These are phyloP conservation scores for Eutypella sp. DNA, from an alignment of 2,329 filamentous ascomycete species.

Conservation along the genomic window DNA sequence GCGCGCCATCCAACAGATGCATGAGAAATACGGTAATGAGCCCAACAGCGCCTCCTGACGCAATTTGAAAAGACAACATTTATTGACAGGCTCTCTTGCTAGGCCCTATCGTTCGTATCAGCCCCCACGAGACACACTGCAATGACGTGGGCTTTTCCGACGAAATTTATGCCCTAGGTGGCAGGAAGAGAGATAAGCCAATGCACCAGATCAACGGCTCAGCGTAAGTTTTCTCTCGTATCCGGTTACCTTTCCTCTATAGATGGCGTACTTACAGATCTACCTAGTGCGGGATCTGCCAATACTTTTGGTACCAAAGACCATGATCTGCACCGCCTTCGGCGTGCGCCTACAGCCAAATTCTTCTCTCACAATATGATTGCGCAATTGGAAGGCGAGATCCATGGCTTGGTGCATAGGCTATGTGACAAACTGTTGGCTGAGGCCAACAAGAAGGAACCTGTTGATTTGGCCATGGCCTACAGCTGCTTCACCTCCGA, in stretches of 20 bases:
- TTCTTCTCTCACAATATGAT: slow-evolving; percentile 32
- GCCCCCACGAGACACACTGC: slow-evolving; percentile 35
- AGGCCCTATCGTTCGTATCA: slow-evolving; percentile 35
- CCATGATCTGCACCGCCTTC: slow-evolving; percentile 29
- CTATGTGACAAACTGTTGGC: slow-evolving; percentile 27
- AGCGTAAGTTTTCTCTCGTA: slow-evolving; percentile 7
- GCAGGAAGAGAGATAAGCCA: slow-evolving; percentile 20
- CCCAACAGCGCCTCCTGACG: background rate
- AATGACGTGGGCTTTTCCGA: slow-evolving; percentile 30
- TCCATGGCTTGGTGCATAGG: slow-evolving; percentile 8
- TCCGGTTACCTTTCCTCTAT: background rate
- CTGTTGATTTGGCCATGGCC: slow-evolving; percentile 31
- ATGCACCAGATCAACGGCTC: slow-evolving; percentile 12
- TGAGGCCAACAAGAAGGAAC: slow-evolving; percentile 12
- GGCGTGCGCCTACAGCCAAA: slow-evolving; percentile 24
- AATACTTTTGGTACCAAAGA: slow-evolving; percentile 16
- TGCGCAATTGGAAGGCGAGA: slow-evolving; percentile 13
- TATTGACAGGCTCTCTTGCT: background rate
- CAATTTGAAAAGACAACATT: background rate
- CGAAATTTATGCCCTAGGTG: slow-evolving; percentile 30
- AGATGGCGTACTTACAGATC: background rate
- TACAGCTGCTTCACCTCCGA: slow-evolving; percentile 36
- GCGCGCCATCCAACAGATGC: slow-evolving; percentile 29
- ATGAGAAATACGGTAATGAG: slow-evolving; percentile 30
- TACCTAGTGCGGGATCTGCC: background rate